Conservation (phyloP, 1,139 yeast species). For the Geotrichum restrictum region DNA sequence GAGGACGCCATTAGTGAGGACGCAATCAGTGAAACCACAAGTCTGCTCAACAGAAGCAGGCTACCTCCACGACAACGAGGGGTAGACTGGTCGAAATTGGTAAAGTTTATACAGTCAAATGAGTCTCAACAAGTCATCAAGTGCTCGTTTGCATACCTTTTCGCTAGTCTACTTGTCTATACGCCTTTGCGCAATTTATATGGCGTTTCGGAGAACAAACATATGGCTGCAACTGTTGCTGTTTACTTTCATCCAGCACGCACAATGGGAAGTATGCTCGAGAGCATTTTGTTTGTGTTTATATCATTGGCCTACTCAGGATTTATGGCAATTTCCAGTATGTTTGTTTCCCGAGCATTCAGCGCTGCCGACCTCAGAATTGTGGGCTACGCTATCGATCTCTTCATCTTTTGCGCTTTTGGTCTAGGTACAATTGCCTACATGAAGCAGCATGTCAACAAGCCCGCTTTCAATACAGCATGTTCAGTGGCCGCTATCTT, state of each 20-base stretch:
- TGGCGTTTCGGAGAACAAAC: conserved; percentile 73
- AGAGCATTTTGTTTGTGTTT: conserved; percentile 60
- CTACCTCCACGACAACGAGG: not conserved
- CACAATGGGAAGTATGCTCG: conserved; percentile 76
- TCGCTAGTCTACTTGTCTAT: conserved; percentile 76
- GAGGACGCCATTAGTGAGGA: not conserved
- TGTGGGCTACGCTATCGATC: conserved; percentile 54
- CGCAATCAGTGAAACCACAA: conserved; percentile 1
- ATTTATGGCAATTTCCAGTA: conserved; percentile 51
- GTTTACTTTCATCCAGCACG: conserved; percentile 84
- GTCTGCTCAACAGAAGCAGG: not conserved
- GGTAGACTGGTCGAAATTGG: not conserved
- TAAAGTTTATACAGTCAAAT: not conserved
- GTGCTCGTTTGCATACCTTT: conserved; percentile 65
- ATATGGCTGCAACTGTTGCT: conserved; percentile 75
- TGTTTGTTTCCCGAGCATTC: conserved; percentile 50
- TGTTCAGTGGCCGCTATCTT: conserved; percentile 74
- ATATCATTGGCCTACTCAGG: conserved; percentile 56
- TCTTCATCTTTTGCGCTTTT: conserved; percentile 49
- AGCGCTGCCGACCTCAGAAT: conserved; percentile 48
- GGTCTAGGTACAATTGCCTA: conserved; percentile 66
- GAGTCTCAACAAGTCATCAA: conserved; percentile 40
- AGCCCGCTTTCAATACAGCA: conserved; percentile 74
- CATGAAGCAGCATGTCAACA: conserved; percentile 62
- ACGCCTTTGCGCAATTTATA: conserved; percentile 54